phyloP scores from a whole-genome alignment of 768 basidiomycete genomes.

The Boletus tylopilopsis region DNA sequence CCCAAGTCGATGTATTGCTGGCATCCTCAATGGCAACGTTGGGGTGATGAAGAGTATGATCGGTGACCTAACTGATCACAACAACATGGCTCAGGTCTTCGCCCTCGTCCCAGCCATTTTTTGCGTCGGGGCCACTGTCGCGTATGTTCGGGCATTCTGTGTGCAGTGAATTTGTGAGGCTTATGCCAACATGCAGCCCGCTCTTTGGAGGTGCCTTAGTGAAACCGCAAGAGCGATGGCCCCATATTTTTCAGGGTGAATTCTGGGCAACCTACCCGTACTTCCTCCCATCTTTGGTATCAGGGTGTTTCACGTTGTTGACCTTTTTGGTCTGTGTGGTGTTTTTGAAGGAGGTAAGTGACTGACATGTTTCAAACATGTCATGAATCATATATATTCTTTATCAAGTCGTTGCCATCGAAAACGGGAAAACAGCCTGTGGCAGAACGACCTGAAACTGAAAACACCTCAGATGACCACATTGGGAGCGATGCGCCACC shows the following conservation, averaged over 20 bases:
- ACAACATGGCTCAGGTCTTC: neutral
- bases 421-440: neutral
- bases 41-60: constrained; percentile 35
- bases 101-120: neutral
- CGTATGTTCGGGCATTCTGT: neutral
- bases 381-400: neutral
- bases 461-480: neutral
- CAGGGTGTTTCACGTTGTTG: constrained; percentile 13
- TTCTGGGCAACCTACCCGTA: constrained; percentile 38
- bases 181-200: constrained; percentile 36
- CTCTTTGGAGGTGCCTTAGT: constrained; percentile 56
- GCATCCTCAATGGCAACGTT: constrained; percentile 37
- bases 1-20: constrained; percentile 34
- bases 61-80: neutral
- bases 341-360: constrained; percentile 32
- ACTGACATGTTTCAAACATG: neutral
- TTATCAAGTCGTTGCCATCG: constrained; percentile 30
- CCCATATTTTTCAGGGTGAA: constrained; percentile 39
- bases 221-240: constrained; percentile 54
- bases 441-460: neutral
- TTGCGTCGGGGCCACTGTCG: neutral
- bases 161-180: neutral
- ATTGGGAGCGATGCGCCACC: constrained; percentile 5
- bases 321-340: constrained; percentile 15
- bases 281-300: constrained; percentile 33